A percentile compares a stretch with the other conserved stretches of the same genome.
Conservation (phyloP, 305 asterid species). For the Ilex paraguariensis region DNA sequence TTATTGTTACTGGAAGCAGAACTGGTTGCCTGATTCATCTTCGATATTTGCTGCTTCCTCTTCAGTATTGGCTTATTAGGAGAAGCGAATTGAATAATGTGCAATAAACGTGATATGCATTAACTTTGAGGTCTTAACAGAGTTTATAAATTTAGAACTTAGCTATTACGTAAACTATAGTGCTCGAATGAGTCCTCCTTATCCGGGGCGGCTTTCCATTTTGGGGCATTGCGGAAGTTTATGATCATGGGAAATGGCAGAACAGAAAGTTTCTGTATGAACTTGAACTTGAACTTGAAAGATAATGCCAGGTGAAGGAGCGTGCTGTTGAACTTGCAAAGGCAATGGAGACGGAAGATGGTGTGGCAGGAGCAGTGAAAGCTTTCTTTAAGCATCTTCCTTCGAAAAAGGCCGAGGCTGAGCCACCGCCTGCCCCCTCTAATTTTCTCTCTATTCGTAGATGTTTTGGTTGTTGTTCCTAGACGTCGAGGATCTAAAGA, state of each 20-base stretch:
- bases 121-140: no score
- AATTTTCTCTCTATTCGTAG: constrained; percentile 47
- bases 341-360: constrained; percentile 95
- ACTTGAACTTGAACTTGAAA: constrained; percentile 13
- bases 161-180: no score
- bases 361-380: constrained; percentile 88
- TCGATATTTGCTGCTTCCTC: no score
- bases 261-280: background rate
- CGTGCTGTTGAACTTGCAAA: constrained; percentile 75
- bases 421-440: constrained; percentile 42
- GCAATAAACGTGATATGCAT: no score
- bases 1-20: no score
- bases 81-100: no score
- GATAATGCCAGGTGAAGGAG: constrained; percentile 66
- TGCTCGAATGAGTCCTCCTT: no score
- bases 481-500: constrained; percentile 21
- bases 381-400: constrained; percentile 89
- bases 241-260: background rate
- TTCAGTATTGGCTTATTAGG: no score
- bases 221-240: no score
- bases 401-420: constrained; percentile 39
- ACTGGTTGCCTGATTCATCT: no score
- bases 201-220: no score
- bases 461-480: constrained; percentile 84
- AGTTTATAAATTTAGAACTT: no score